These are phyloP conservation scores for Globisporangium irregulare DNA, from an alignment of 352 stramenopile genomes.

Conservation along the genomic window DNA sequence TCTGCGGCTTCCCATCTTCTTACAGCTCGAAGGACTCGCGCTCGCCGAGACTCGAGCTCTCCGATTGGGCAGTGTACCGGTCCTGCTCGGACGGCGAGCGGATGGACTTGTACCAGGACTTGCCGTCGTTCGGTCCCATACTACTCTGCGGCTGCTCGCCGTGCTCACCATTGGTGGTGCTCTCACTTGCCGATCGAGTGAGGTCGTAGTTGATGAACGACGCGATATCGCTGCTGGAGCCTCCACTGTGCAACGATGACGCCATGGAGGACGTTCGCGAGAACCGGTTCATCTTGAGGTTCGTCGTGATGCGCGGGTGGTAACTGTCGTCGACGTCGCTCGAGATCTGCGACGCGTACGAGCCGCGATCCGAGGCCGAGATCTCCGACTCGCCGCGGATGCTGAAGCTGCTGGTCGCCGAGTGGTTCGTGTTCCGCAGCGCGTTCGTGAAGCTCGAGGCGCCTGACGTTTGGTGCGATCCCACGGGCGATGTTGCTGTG, in stretches of 20 bases:
- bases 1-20: slow-evolving; percentile 3
- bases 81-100: slow-evolving; percentile 39
- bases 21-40: slow-evolving; percentile 70
- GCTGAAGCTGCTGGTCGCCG: slow-evolving; percentile 2
- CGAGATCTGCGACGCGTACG: slow-evolving; percentile 13
- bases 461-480: neutral
- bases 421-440: slow-evolving; percentile 4
- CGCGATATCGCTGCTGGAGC: neutral
- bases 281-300: slow-evolving; percentile 14
- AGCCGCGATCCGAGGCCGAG: slow-evolving; percentile 1
- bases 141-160: slow-evolving; percentile 5
- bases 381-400: slow-evolving; percentile 12
- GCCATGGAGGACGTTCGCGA: slow-evolving; percentile 7
- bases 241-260: neutral
- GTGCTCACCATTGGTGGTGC: neutral
- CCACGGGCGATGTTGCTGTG: slow-evolving; percentile 1
- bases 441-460: slow-evolving; percentile 10
- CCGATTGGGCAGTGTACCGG: slow-evolving; percentile 29
- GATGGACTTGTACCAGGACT: slow-evolving; percentile 57
- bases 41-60: slow-evolving; percentile 31
- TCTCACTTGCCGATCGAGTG: slow-evolving; percentile 6
- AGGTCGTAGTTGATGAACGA: slow-evolving; percentile 14
- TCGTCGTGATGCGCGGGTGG: slow-evolving; percentile 13
- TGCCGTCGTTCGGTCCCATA: slow-evolving; percentile 9
- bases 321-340: slow-evolving; percentile 10